Evolutionary conservation across 1,139 yeast species (phyloP).

Genomic region (Debaryomyces fabryi): DNA sequence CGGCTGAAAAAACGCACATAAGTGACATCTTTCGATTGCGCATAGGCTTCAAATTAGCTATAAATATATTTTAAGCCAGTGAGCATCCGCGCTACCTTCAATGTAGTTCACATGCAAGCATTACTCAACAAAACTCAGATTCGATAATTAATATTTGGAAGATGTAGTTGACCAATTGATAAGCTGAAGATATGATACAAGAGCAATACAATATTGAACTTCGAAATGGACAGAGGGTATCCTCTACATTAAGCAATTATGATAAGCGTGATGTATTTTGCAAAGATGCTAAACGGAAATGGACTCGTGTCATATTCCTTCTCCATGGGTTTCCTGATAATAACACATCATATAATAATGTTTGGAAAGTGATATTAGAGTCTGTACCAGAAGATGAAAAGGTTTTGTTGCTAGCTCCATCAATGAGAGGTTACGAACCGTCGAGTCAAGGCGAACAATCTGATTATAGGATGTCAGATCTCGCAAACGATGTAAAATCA

Average conservation of each 20-base stretch:
- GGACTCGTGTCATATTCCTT: conserved; percentile 32
- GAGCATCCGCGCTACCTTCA: background rate
- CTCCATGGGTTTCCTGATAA: conserved; percentile 51
- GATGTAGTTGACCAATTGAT: background rate
- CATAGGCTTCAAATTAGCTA: background rate
- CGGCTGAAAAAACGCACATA: background rate
- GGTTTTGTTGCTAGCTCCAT: conserved; percentile 38
- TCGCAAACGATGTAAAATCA: conserved; percentile 40
- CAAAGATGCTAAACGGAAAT: conserved; percentile 18
- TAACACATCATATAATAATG: conserved; percentile 30
- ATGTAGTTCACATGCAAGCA: background rate
- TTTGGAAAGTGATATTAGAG: conserved; percentile 26
- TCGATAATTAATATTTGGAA: background rate
- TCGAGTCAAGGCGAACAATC: conserved; percentile 33
- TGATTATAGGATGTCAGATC: conserved; percentile 31
- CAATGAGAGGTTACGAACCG: conserved; percentile 45
- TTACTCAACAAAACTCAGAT: background rate
- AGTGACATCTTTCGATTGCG: background rate
- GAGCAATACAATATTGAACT: conserved; percentile 18
- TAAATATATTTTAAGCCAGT: background rate
- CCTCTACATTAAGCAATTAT: conserved; percentile 31
- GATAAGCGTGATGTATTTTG: conserved; percentile 21
- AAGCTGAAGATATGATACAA: background rate
- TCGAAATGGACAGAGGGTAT: conserved; percentile 25
- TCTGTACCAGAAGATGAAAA: conserved; percentile 21